Evolutionary conservation across 305 asterid species (phyloP), one percentile per base, ranked within the genome.

Genomic region (Solanum hybrid): DNA sequence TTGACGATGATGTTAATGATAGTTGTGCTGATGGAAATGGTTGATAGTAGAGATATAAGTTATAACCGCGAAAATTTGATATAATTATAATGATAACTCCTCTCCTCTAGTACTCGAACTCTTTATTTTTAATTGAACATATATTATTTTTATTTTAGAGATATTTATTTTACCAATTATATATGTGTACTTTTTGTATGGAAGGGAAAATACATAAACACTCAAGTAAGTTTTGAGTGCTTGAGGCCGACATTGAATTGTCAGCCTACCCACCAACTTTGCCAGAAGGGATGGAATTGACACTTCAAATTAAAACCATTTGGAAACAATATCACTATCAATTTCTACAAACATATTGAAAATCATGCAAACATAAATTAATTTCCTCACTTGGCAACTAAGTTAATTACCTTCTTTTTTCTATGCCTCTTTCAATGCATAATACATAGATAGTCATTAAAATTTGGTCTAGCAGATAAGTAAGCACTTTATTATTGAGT

Each of bases 251-350:
- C 86, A 51, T 64, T 42, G 87, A 84, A 60, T 85, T 89, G 89
- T 89, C 81, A 17, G 34, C 80, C 78, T 76, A 89, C 38, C 87
- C 86, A 89, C 89, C 87, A 76, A 86, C 79, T 79, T 60, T 77
- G 87, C 82, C 89, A 86, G 81, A 89, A 42, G 81, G 84, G 89
- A 27, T 86, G 73, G 73, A 84, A 29, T 27, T 51, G 85, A 76
- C 87, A n/a, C 71, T 34, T 31, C 85, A 71, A 46, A 40, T 77
- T 34, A 20, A 77, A 35, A 78, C 64, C 86, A 79, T 36, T 37
- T 79, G 20, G 22, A 24, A 37, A 79, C 2, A 37, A 79, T 38
- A 37, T 37, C 86, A 79, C 34, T 79, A 6, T 42, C 87, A 82
- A 42, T 14, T 14, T 81, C 8, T 81, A 27, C 1, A 16, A 29